A percentile compares a stretch with the other conserved stretches of the same genome.
Evolutionary conservation across 2,329 filamentous ascomycete genomes (phyloP).

Genomic region (Escovopsis sp.): DNA sequence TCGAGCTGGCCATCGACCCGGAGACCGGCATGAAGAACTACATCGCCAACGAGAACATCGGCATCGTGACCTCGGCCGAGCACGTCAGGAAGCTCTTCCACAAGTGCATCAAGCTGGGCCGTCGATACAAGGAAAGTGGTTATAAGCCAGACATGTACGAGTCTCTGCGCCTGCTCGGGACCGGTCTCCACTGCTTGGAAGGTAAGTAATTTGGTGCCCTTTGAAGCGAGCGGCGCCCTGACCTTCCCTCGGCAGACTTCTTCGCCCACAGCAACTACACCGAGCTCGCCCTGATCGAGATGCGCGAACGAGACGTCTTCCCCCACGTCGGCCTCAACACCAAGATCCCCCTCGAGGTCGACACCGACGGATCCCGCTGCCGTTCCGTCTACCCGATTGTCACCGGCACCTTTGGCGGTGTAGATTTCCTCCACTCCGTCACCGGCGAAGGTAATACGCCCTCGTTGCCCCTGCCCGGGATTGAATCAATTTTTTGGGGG

Average conservation of each 20-base stretch:
- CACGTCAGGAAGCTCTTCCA: slow-evolving; percentile 63
- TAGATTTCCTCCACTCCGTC: slow-evolving; percentile 86
- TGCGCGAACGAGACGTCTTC: slow-evolving; percentile 70
- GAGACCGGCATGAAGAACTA: slow-evolving; percentile 79
- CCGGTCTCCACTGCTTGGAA: slow-evolving; percentile 79
- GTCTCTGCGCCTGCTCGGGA: slow-evolving; percentile 72
- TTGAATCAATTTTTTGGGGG: too few relatives aligned
- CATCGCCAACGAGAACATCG: slow-evolving; percentile 68
- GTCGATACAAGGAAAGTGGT: slow-evolving; percentile 45
- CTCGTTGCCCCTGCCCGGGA: too few relatives aligned
- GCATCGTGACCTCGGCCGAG: slow-evolving; percentile 68
- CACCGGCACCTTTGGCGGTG: slow-evolving; percentile 87
- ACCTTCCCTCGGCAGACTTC: slow-evolving; percentile 42
- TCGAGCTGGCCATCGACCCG: slow-evolving; percentile 66
- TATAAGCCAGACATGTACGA: slow-evolving; percentile 67
- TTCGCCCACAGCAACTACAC: slow-evolving; percentile 89
- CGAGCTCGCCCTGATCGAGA: slow-evolving; percentile 74
- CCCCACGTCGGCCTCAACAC: slow-evolving; percentile 72
- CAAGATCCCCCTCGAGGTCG: slow-evolving; percentile 52
- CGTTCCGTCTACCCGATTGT: slow-evolving; percentile 63
- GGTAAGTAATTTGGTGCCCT: slow-evolving; percentile 24
- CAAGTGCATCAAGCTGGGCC: slow-evolving; percentile 64
- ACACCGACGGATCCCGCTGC: slow-evolving; percentile 41
- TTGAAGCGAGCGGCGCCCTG: too few relatives aligned
- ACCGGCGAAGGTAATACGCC: slow-evolving; percentile 42